A percentile compares a stretch with the other conserved stretches of the same genome.
Conservation (phyloP, 1,284 basidiomycete genomes). For the Leccinum pachyderme region DNA sequence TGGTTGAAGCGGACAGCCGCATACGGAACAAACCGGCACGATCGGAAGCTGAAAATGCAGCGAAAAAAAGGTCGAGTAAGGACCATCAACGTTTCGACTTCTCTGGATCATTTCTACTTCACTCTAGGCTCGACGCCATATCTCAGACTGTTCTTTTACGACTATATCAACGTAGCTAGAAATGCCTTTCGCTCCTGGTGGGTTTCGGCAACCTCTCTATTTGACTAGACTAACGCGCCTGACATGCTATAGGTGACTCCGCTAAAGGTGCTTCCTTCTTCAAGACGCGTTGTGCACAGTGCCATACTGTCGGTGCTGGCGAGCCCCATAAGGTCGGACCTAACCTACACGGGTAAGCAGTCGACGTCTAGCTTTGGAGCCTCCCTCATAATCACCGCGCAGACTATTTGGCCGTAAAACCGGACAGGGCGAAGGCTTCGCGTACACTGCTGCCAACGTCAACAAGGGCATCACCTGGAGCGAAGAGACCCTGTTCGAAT, state of each 20-base stretch:
- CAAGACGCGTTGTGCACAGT: slow-evolving; percentile 97
- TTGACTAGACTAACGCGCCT: neutral
- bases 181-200: slow-evolving; percentile 33
- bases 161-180: slow-evolving; percentile 4
- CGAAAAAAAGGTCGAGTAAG: slow-evolving; percentile 7
- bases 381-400: neutral
- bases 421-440: slow-evolving; percentile 84
- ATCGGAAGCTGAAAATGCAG: slow-evolving; percentile 23
- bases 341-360: slow-evolving; percentile 84
- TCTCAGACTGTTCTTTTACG: neutral
- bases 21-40: slow-evolving; percentile 30
- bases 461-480: slow-evolving; percentile 92
- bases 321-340: slow-evolving; percentile 91
- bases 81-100: slow-evolving; percentile 4
- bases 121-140: slow-evolving; percentile 7
- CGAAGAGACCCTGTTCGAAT: slow-evolving; percentile 88
- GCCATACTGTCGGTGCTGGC: slow-evolving; percentile 87
- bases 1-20: slow-evolving; percentile 16
- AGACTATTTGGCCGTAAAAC: slow-evolving; percentile 86
- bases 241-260: slow-evolving; percentile 66
- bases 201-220: neutral
- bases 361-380: neutral
- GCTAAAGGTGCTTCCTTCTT: slow-evolving; percentile 88
- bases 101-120: neutral
- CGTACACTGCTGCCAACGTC: slow-evolving; percentile 94